Evolutionary conservation across 495 filamentous ascomycete genomes (phyloP).

Genomic region (Delitschia confertaspora): DNA sequence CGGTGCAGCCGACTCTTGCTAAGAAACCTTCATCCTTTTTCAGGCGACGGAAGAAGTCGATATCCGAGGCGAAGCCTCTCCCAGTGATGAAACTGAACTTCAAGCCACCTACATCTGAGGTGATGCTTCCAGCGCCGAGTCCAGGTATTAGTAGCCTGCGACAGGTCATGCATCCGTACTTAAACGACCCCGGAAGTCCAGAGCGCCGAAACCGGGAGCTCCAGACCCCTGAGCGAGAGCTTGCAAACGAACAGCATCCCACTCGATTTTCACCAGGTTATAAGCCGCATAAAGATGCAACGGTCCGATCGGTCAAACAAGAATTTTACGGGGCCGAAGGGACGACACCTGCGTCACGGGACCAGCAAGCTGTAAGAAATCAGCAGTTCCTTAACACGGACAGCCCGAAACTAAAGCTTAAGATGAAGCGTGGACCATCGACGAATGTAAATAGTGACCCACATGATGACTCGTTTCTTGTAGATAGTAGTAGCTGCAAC

Average conservation of each 20-base stretch:
- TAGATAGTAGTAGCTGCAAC: constrained; percentile 44
- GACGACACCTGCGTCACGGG: constrained; percentile 19
- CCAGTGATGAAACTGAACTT: constrained; percentile 40
- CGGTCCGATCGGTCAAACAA: constrained; percentile 44
- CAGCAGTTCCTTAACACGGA: constrained; percentile 11
- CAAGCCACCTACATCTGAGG: constrained; percentile 25
- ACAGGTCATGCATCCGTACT: constrained; percentile 82
- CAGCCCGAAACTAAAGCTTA: constrained; percentile 25
- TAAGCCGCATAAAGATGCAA: constrained; percentile 50
- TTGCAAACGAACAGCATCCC: constrained; percentile 24
- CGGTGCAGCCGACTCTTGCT: constrained; percentile 51
- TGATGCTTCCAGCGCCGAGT: constrained; percentile 45
- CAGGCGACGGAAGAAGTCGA: constrained; percentile 80
- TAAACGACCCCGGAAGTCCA: constrained; percentile 36
- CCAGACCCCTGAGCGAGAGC: constrained; percentile 23
- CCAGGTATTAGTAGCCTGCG: constrained; percentile 75
- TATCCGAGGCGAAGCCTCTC: constrained; percentile 46
- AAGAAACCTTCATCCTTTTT: constrained; percentile 94
- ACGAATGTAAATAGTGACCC: constrained; percentile 12
- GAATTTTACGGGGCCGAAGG: constrained; percentile 18
- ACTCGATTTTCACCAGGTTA: constrained; percentile 57
- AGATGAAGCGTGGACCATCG: constrained; percentile 22
- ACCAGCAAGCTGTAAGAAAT: constrained; percentile 14
- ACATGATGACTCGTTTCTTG: constrained; percentile 44
- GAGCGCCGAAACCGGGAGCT: constrained; percentile 22